Conservation (phyloP, 2,329 filamentous ascomycete species). For the Nemania diffusa region DNA sequence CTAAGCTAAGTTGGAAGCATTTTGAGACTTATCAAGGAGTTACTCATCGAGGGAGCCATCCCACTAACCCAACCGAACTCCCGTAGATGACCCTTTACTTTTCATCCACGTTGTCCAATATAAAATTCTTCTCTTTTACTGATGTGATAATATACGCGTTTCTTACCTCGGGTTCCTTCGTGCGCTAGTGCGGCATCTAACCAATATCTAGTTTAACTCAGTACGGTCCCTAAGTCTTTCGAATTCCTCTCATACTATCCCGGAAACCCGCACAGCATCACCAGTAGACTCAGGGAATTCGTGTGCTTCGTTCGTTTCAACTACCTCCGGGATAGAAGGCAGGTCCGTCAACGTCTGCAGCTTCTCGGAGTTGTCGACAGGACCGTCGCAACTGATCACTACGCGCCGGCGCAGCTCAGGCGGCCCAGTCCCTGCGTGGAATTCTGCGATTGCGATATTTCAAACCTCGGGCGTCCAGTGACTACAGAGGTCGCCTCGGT, state of each 20-base stretch:
- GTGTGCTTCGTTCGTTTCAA: not conserved
- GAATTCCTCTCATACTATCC: not conserved
- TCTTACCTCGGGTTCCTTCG: not conserved
- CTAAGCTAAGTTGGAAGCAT: too few relatives aligned
- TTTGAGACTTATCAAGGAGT: not conserved
- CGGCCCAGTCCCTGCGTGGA: not conserved
- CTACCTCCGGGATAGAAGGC: not conserved
- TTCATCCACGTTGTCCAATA: not conserved
- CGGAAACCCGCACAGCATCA: not conserved
- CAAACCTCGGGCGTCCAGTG: not conserved
- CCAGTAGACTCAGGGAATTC: not conserved
- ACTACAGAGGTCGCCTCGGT: not conserved
- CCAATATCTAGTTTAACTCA: not conserved
- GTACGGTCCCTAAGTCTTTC: not conserved
- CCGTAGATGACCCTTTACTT: not conserved
- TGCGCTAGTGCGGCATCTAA: not conserved
- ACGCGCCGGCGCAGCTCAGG: not conserved
- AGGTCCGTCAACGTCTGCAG: not conserved
- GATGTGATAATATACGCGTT: not conserved
- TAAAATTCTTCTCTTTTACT: not conserved
- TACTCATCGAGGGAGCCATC: too few relatives aligned
- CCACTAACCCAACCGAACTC: not conserved
- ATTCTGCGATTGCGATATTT: not conserved
- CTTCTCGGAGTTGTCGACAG: slow-evolving; percentile 1
- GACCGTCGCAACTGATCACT: not conserved